These are phyloP conservation scores for Phytophthora constricta DNA, from an alignment of 352 stramenopile species.

Conservation along the genomic window DNA sequence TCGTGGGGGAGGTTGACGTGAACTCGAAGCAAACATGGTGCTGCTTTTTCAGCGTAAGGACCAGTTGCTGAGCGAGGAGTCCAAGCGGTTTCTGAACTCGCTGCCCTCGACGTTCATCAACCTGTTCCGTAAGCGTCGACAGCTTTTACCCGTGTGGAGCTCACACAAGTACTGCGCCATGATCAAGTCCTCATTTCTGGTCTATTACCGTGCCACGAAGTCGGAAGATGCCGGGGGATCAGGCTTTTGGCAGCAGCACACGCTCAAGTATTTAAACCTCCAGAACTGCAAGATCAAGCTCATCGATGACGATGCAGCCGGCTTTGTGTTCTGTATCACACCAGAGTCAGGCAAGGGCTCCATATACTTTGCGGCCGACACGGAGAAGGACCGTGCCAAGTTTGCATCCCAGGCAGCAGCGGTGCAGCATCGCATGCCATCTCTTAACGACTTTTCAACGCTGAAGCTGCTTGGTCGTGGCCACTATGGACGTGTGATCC, in stretches of 20 bases:
- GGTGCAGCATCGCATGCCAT: constrained; percentile 65
- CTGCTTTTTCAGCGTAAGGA: constrained; percentile 84
- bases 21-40: constrained; percentile 56
- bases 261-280: constrained; percentile 83
- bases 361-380: constrained; percentile 82
- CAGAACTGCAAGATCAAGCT: constrained; percentile 78
- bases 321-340: constrained; percentile 80
- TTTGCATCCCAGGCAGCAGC: constrained; percentile 63
- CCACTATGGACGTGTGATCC: constrained; percentile 86
- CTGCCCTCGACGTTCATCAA: constrained; percentile 85
- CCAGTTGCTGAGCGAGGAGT: constrained; percentile 71
- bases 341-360: constrained; percentile 69
- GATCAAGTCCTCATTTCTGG: constrained; percentile 88
- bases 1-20: neutral
- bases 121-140: constrained; percentile 84
- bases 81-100: constrained; percentile 86
- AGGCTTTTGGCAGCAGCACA: constrained; percentile 34
- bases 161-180: constrained; percentile 87
- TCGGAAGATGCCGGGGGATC: constrained; percentile 42
- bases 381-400: constrained; percentile 86
- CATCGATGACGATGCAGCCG: constrained; percentile 80
- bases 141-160: constrained; percentile 83
- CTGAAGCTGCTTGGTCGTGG: constrained; percentile 85
- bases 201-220: constrained; percentile 84
- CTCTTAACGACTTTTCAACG: constrained; percentile 77